phyloP scores from a whole-genome alignment of 305 asterid genomes.

The Fraxinus floribunda region DNA sequence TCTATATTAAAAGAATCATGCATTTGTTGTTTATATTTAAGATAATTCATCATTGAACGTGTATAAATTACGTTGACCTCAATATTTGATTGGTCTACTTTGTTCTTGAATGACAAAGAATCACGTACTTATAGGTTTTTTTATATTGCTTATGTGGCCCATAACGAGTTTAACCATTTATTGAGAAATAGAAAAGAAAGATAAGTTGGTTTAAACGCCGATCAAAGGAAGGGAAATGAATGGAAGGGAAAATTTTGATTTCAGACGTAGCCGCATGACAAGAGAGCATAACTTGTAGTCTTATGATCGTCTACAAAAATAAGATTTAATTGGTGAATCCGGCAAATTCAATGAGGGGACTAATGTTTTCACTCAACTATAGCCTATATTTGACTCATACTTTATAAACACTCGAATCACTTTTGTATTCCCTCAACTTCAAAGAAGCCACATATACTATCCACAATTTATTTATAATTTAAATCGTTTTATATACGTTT shows the following conservation, averaged over 20 bases:
- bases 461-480: too few relatives aligned
- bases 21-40: not conserved
- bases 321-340: too few relatives aligned
- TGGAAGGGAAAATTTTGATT: not conserved
- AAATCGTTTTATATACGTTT: too few relatives aligned
- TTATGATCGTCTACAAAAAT: too few relatives aligned
- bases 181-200: not conserved
- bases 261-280: not conserved
- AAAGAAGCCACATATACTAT: too few relatives aligned
- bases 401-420: too few relatives aligned
- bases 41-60: not conserved
- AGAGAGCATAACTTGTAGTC: not conserved
- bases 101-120: not conserved
- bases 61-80: not conserved
- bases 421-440: too few relatives aligned
- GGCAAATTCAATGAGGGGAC: too few relatives aligned
- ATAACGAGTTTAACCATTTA: not conserved
- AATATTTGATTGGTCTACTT: not conserved
- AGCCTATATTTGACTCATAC: too few relatives aligned
- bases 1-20: not conserved
- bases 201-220: too few relatives aligned
- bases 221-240: not conserved
- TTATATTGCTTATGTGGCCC: not conserved
- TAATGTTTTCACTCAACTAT: too few relatives aligned
- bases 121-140: not conserved